A percentile compares a stretch with the other conserved stretches of the same genome.
phyloP scores from a whole-genome alignment of 495 filamentous ascomycete species.

The Trichoderma orchidacearum region DNA sequence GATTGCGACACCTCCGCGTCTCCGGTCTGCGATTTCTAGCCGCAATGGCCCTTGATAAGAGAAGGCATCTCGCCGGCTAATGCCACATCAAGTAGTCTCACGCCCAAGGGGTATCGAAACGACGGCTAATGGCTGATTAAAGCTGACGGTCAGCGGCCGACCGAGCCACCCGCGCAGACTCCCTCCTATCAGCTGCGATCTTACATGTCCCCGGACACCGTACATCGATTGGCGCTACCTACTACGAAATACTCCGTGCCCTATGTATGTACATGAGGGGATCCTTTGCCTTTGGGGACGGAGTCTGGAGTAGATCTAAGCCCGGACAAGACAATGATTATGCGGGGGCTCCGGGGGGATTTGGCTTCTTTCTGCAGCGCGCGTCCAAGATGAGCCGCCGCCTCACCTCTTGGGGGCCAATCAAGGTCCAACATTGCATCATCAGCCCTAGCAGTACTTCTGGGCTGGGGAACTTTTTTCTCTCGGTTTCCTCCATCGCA shows the following conservation, averaged over 20 bases:
- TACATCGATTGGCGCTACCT: not conserved
- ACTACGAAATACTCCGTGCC: not conserved
- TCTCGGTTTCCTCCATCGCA: not conserved
- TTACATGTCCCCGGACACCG: not conserved
- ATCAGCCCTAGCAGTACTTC: not conserved
- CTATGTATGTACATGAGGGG: not conserved
- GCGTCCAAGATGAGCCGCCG: too few relatives aligned
- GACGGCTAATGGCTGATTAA: not conserved
- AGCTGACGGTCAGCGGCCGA: not conserved
- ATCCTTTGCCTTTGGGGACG: not conserved
- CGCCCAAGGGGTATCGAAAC: not conserved
- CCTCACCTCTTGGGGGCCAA: too few relatives aligned
- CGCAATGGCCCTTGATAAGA: not conserved
- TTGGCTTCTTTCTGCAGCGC: not conserved
- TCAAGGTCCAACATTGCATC: not conserved
- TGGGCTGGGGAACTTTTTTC: not conserved
- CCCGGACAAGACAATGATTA: not conserved
- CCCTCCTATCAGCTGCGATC: not conserved
- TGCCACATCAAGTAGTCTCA: not conserved
- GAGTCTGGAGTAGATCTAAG: too few relatives aligned
- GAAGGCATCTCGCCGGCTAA: not conserved
- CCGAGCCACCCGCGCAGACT: too few relatives aligned
- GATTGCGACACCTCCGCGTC: not conserved
- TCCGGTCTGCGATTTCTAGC: not conserved
- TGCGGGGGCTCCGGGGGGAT: not conserved